phyloP scores from a whole-genome alignment of 257 asterid genomes.

The Solanum tarijense region DNA sequence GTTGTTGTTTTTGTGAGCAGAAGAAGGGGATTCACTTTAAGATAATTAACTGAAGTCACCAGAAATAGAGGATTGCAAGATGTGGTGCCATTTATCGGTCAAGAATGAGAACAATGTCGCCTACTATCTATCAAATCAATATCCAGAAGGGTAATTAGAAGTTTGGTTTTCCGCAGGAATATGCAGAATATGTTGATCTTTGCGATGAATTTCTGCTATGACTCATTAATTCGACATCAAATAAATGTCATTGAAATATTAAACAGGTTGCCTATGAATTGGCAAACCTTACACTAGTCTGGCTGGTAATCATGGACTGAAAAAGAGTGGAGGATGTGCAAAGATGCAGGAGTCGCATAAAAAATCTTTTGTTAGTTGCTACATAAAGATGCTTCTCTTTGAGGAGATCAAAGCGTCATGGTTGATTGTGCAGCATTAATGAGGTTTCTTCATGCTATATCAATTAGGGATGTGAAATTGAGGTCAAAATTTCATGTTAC shows the following conservation, averaged over 20 bases:
- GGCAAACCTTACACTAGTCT: neutral
- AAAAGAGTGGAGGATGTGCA: neutral
- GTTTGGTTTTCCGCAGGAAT: neutral
- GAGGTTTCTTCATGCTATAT: neutral
- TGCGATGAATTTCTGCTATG: neutral
- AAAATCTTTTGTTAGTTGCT: neutral
- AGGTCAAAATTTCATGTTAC: neutral
- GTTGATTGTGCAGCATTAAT: neutral
- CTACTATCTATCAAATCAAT: neutral
- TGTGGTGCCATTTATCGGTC: neutral
- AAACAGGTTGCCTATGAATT: neutral
- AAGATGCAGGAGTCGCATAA: neutral
- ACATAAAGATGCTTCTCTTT: neutral
- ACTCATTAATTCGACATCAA: neutral
- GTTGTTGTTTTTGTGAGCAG: neutral
- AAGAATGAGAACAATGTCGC: neutral
- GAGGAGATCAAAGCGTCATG: neutral
- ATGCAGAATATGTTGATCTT: neutral
- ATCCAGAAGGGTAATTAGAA: neutral
- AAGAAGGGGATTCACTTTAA: neutral
- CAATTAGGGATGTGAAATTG: neutral
- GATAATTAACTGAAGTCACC: neutral
- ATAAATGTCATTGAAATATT: neutral
- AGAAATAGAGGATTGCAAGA: neutral
- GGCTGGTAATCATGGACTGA: neutral